These are phyloP conservation scores for Penicillium goetzii DNA, from an alignment of 495 filamentous ascomycete species.

Conservation along the genomic window DNA sequence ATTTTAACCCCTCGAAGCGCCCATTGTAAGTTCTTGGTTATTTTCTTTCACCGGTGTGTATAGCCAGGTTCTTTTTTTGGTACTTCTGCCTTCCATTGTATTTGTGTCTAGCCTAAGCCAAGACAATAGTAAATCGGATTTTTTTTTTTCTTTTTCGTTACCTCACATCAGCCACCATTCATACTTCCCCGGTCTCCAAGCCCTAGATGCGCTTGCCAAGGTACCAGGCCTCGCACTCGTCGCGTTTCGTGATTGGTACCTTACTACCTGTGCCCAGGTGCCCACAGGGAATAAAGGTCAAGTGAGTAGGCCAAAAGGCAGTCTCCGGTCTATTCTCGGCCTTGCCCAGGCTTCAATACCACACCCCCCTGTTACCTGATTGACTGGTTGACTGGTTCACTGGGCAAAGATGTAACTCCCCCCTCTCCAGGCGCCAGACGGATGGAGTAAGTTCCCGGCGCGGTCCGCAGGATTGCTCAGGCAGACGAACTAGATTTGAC, in stretches of 20 bases:
- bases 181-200: background rate
- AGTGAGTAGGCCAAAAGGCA: constrained; percentile 4
- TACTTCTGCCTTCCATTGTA: constrained; percentile 7
- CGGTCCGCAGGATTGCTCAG: constrained; percentile 1
- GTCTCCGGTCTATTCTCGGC: constrained; percentile 6
- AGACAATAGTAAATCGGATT: constrained; percentile 8
- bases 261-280: background rate
- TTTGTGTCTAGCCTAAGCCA: constrained; percentile 11
- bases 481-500: constrained; percentile 1
- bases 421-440: constrained; percentile 16
- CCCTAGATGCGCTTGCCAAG: constrained; percentile 16
- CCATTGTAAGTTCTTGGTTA: background rate
- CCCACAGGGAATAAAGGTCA: background rate
- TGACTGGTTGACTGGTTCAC: constrained; percentile 1
- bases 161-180: constrained; percentile 8
- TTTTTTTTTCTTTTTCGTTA: constrained; percentile 8
- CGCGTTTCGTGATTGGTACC: background rate
- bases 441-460: constrained; percentile 14
- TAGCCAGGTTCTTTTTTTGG: constrained; percentile 5
- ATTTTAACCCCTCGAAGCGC: constrained; percentile 8
- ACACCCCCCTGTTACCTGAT: constrained; percentile 5
- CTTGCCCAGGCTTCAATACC: constrained; percentile 17
- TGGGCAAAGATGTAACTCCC: constrained; percentile 22
- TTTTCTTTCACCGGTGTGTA: constrained; percentile 1
- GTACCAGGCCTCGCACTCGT: background rate